Evolutionary conservation across 2,329 filamentous ascomycete genomes (phyloP), one percentile per base, ranked within the genome.

Genomic region (Diplodia corticola): DNA sequence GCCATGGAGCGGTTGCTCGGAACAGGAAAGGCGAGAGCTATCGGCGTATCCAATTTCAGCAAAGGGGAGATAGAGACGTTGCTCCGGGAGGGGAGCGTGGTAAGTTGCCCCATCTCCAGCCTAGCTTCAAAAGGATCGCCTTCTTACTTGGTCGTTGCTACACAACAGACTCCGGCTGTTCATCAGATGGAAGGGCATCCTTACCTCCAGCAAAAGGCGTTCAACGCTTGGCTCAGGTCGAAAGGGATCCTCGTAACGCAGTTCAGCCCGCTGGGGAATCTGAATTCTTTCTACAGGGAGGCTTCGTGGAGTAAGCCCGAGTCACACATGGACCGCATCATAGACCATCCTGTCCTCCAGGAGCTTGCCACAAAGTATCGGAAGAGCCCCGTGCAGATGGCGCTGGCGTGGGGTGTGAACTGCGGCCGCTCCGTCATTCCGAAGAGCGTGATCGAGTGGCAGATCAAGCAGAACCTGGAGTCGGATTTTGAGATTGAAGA

Each of bases 401-500:
- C 83, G 12, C 75, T 86, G 37, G 84, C 84, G 0, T 86, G 84
- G 85, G 84, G 82, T 17, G 79, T 86, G 49, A 79, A 80, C 1
- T 77, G 80, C 48, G 83, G 84, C 5, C 79, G 82, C 64, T 80
- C 77, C 6, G 84, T 86, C 9, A 80, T 86, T 63, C 82, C 84
- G 2, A 86, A 86, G 75, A 81, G 78, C 33, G 84, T 84, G 73
- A 63, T 49, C 13, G 44, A 61, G 9, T 33, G 40, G 74, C 17
- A 76, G 3, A 78, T 78, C 66, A 71, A 73, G 67, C 69, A 70
- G 60, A 79, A 79, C 50, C 66, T 78, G 49, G 54, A 57, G 54
- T 75, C 73, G 7, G 85, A 87, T 71, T 90, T 91, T 73, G 82
- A 84, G 71, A 79, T 91, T 30, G 81, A 82, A 1, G 70, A 73